Base-by-base conservation (phyloP, 2,329 filamentous ascomycete species). In the Ilyonectria destructans region DNA sequence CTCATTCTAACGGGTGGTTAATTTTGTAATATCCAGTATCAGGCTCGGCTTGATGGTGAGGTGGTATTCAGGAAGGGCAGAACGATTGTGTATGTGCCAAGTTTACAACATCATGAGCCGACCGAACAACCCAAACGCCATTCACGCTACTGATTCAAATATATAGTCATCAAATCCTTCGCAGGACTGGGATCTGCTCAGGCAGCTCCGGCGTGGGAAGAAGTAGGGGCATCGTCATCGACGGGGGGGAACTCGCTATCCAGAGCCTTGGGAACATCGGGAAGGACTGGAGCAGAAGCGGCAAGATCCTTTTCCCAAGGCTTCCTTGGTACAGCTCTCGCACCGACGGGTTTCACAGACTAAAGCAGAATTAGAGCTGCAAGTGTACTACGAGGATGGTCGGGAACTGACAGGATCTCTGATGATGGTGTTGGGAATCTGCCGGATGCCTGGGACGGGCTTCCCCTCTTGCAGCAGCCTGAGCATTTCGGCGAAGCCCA, bases 401-500 rank as follows among this genome's bases (percentile, higher is more conserved):
- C 26, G 31, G 3, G 55, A 29, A 77, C 86, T 88, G 68, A 92
- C 91, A 68, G 93, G 88, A 5, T 92, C 92, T 61, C 90, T 86
- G 21, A 95, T 85, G 6, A 97, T 85, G 0, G 92, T 96, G 72
- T 94, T 89, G 5, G 95, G 94, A 60, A 98, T 96, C 70, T 97
- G 90, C 73, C 91, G 91, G 76, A 98, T 97, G 1, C 95, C 95
- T 1, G 95, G 94, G 49, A 98, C 92, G 0, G 93, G 91, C 74
- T 94, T 90, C 60, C 94, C 94, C 31, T 90, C 91, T 26, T 93
- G 93, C 61, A 98, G 93, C 62, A 97, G 88, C 75, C 94, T 92
- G 62, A 97, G 91, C 69, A 98, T 94, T 72, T 96, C 91, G 8
- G 93, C 92, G 80, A 98, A 97, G 1, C 90, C 92, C 56, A 91